These are phyloP conservation scores for Carex cristatella DNA, from an alignment of 176 grass and related monocot species.

Conservation along the genomic window DNA sequence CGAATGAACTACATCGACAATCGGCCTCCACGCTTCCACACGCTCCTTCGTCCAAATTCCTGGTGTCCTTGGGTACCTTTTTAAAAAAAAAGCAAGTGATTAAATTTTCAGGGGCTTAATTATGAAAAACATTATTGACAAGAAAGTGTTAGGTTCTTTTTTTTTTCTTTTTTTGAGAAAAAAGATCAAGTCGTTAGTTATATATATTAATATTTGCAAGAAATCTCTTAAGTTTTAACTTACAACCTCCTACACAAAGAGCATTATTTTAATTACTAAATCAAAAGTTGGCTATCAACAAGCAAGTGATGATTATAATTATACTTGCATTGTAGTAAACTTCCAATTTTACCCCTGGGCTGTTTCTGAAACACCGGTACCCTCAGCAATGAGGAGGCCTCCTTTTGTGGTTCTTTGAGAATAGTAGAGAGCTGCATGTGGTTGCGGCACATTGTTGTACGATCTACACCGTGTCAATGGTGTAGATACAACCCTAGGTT, in stretches of 20 bases:
- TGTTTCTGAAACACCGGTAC: constrained; percentile 28
- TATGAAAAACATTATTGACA: not conserved
- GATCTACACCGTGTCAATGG: constrained; percentile 31
- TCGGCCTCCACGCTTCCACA: constrained; percentile 32
- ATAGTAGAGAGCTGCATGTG: constrained; percentile 23
- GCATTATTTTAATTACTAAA: too few relatives aligned
- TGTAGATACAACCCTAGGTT: constrained; percentile 16
- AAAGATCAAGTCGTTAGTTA: too few relatives aligned
- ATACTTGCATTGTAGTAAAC: not conserved
- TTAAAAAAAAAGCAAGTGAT: not conserved
- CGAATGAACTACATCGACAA: constrained; percentile 25
- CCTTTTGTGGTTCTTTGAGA: constrained; percentile 26
- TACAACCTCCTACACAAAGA: too few relatives aligned
- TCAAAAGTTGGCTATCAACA: not conserved
- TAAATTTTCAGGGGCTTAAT: too few relatives aligned
- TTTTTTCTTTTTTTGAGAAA: too few relatives aligned
- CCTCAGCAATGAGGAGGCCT: constrained; percentile 28
- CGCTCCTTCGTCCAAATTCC: constrained; percentile 17
- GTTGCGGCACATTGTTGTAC: constrained; percentile 6
- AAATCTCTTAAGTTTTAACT: too few relatives aligned
- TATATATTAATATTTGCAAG: too few relatives aligned
- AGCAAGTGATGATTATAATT: not conserved
- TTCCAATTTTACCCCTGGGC: constrained; percentile 12
- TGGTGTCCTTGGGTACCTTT: constrained; percentile 18
- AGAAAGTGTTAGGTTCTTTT: too few relatives aligned